Evolutionary conservation across 306 rosid species (phyloP), one percentile per base, ranked within the genome.

Genomic region (Vicia villosa): DNA sequence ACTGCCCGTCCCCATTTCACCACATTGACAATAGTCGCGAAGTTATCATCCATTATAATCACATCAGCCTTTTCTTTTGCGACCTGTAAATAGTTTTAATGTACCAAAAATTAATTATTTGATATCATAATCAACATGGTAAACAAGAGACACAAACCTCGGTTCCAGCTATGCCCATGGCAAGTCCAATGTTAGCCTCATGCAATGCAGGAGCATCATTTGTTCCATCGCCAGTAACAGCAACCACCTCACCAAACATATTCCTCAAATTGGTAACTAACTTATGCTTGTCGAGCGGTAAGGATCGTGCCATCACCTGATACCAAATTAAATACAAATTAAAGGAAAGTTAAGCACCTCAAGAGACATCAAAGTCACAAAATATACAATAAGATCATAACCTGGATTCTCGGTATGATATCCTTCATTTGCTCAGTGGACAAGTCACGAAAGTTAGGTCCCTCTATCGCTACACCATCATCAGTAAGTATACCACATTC

Each of bases 91-190:
- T 10, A 36, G 41, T 40, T 74, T 72, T 63, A 69, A 75, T 75
- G 70, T 15, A 46, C 52, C 49, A 66, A 59, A 30, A 46, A 36
- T 34, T 20, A 45, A 45, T 63, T 49, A 59, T 16, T 49, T 57
- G 47, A 8, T 63, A 66, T 55, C 36, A 52, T 40, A 54, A 66
- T 36, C 37, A 36, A 10, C 17, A 38, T 13, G 17, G 45, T 60
- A 55, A n/a, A 68, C 12, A 73, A 26, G 34, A 76, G 79, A 74
- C 26, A 77, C 80, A 41, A 15, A 90, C 99, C 96, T 94, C 96
- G 0, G 97, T 91, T 75, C 99, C 99, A 21, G 96, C 97, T 78
- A 94, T 91, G 69, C 99, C 99, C 99, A 94, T 94, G 49, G 99
- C 92, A 76, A 94, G 96, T 78, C 99, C 99, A 63, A 94, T 94